Conservation (phyloP, 345 rosid genomes). For the Erucastrum elatum region DNA sequence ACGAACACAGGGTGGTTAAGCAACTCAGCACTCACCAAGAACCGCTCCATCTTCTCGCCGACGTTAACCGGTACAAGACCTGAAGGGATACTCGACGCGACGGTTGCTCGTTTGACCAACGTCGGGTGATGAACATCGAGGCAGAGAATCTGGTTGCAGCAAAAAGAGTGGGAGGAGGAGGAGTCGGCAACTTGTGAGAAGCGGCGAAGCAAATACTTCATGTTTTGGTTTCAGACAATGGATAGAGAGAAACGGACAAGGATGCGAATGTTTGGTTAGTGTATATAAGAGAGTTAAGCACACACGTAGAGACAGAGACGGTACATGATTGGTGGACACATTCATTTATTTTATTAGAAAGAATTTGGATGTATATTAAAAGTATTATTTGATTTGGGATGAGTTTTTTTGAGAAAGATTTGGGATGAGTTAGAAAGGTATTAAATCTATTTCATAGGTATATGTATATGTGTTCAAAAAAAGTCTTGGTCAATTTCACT, state of each 20-base stretch:
- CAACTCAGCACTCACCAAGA: conserved; percentile 73
- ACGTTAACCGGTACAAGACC: conserved; percentile 90
- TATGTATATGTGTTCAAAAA: not conserved
- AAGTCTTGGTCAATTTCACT: not conserved
- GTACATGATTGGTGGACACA: not conserved
- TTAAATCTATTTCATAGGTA: not conserved
- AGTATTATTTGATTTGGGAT: not conserved
- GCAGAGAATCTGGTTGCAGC: not conserved
- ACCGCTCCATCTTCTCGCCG: conserved; percentile 93
- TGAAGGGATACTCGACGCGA: conserved; percentile 49
- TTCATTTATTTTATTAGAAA: not conserved
- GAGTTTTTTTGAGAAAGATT: not conserved
- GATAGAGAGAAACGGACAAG: not conserved
- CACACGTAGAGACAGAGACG: not conserved
- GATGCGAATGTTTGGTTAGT: not conserved
- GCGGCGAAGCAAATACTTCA: not conserved
- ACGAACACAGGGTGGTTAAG: conserved; percentile 78
- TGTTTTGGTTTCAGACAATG: not conserved
- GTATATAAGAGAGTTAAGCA: not conserved
- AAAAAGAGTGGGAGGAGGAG: not conserved
- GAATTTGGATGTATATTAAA: not conserved
- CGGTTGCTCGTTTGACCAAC: conserved; percentile 30
- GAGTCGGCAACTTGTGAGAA: not conserved
- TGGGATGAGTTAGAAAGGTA: not conserved
- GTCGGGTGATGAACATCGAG: conserved; percentile 8